Conservation (phyloP, 805 yeast genomes). For the Limtongia smithiae region DNA sequence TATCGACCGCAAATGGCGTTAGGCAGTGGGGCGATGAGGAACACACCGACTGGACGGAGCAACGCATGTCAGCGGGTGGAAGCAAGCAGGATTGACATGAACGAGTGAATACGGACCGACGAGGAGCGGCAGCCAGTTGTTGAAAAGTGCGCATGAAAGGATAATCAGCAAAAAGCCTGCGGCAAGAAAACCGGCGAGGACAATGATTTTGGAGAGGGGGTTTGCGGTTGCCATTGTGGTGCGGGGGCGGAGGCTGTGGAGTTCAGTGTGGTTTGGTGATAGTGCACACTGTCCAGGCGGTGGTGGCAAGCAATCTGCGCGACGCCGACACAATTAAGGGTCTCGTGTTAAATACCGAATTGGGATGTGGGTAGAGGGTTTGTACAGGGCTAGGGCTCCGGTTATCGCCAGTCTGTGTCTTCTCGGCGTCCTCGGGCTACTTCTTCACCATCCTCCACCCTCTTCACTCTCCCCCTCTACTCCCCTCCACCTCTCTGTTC, state of each 20-base stretch:
- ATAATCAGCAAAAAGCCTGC: constrained; percentile 86
- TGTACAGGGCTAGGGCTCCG: background rate
- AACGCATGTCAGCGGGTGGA: background rate
- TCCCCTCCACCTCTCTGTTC: background rate
- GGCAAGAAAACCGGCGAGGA: constrained; percentile 73
- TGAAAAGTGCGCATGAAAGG: constrained; percentile 80
- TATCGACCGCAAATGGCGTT: constrained; percentile 53
- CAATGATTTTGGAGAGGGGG: constrained; percentile 75
- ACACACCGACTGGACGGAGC: constrained; percentile 47
- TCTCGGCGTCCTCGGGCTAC: too few species aligned
- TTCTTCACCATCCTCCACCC: too few species aligned
- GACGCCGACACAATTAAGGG: constrained; percentile 24
- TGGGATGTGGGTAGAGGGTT: background rate
- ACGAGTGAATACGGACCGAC: constrained; percentile 45
- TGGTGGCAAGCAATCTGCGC: too few species aligned
- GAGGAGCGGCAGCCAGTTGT: constrained; percentile 86
- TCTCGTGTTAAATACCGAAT: background rate
- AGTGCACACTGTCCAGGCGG: too few species aligned
- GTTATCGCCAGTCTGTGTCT: too few species aligned
- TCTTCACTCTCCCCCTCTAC: background rate
- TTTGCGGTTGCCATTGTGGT: constrained; percentile 37
- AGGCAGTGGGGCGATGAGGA: constrained; percentile 69
- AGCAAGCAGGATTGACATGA: background rate
- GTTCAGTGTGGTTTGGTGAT: too few species aligned
- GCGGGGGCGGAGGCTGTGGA: too few species aligned